Evolutionary conservation across 129 eudicot genomes (phyloP).

Genomic region (Escallonia herrerae): DNA sequence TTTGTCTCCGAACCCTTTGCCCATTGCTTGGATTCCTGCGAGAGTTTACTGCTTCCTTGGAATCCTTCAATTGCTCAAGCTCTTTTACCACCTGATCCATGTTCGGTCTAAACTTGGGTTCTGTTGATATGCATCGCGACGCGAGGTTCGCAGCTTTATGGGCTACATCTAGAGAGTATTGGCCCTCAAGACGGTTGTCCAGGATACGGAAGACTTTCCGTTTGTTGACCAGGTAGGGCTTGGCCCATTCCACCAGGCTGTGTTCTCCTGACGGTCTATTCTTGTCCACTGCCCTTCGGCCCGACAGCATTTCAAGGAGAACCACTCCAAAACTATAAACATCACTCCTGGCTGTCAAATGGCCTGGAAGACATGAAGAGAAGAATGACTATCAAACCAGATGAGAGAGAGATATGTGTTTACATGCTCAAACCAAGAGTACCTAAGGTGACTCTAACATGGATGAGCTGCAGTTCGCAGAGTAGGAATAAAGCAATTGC

Average conservation of each 20-base stretch:
- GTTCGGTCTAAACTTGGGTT: conserved; percentile 73
- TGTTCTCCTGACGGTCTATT: conserved; percentile 66
- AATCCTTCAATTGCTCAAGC: conserved; percentile 67
- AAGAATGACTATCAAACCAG: neutral
- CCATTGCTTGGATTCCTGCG: conserved; percentile 34
- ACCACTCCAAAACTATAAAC: conserved; percentile 90
- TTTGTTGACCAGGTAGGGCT: conserved; percentile 69
- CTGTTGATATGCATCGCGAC: conserved; percentile 52
- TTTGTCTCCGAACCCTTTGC: conserved; percentile 30
- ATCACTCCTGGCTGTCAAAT: conserved; percentile 72
- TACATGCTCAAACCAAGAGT: no score
- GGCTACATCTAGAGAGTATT: conserved; percentile 61
- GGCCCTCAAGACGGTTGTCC: conserved; percentile 86
- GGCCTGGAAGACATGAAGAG: conserved; percentile 37
- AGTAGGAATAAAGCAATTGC: no score
- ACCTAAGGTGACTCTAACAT: no score
- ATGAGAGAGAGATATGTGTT: neutral
- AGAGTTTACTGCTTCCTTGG: conserved; percentile 28
- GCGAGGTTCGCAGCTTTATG: conserved; percentile 45
- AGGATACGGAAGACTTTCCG: conserved; percentile 59
- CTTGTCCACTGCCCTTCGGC: conserved; percentile 80
- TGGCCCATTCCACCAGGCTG: conserved; percentile 88
- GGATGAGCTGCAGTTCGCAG: no score
- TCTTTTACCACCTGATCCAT: conserved; percentile 73
- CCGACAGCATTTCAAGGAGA: conserved; percentile 78